phyloP scores from a whole-genome alignment of 352 stramenopile species.

The Stephanocyclus meneghinianus region DNA sequence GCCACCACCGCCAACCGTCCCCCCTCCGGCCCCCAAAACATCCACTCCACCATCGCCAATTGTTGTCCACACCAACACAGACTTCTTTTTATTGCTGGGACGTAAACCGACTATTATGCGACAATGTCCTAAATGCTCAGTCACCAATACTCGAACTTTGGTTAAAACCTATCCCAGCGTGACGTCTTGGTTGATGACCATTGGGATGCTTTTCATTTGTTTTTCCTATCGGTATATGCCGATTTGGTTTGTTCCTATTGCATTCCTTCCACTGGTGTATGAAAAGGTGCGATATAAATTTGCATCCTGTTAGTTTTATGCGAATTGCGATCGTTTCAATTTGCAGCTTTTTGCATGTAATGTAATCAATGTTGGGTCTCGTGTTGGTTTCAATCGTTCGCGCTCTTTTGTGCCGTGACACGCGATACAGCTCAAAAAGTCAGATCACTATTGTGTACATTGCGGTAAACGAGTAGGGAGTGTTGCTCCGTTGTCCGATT shows the following conservation, averaged over 20 bases:
- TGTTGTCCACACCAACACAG: not conserved
- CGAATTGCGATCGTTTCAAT: not conserved
- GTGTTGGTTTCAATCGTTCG: not conserved
- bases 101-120: slow-evolving; percentile 12
- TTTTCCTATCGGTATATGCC: slow-evolving; percentile 10
- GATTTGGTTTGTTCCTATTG: slow-evolving; percentile 11
- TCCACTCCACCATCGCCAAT: not conserved
- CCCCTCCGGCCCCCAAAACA: not conserved
- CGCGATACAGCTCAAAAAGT: slow-evolving; percentile 13
- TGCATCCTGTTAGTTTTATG: not conserved
- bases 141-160: not conserved
- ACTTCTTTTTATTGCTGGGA: slow-evolving; percentile 17
- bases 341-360: not conserved
- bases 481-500: slow-evolving; percentile 14
- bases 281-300: slow-evolving; percentile 12
- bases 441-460: slow-evolving; percentile 13
- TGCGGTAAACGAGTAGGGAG: slow-evolving; percentile 17
- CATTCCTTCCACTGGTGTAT: slow-evolving; percentile 9
- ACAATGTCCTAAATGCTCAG: slow-evolving; percentile 14
- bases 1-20: not conserved
- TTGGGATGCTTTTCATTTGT: slow-evolving; percentile 5
- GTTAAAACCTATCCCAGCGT: slow-evolving; percentile 14
- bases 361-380: not conserved
- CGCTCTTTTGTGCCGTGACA: not conserved
- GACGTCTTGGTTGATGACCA: slow-evolving; percentile 9